phyloP scores from a whole-genome alignment of 306 rosid genomes.

The Medicago arabica region DNA sequence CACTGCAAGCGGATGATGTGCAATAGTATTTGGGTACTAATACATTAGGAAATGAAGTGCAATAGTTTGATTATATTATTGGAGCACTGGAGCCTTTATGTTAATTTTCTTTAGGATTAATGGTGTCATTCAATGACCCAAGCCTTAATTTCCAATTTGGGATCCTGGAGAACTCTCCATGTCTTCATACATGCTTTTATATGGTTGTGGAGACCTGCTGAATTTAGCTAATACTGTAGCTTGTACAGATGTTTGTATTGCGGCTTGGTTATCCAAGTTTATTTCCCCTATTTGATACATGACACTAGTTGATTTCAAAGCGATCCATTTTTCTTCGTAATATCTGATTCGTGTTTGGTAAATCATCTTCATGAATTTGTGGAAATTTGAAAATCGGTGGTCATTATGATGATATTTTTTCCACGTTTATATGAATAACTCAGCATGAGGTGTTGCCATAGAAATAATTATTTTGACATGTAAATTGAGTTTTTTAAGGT shows the following conservation, averaged over 20 bases:
- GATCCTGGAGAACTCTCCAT: constrained; percentile 20
- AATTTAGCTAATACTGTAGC: neutral
- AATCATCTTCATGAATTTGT: no score
- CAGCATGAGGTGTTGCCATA: no score
- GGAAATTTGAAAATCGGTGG: no score
- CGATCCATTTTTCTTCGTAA: no score
- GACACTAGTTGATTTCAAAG: neutral
- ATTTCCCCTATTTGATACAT: neutral
- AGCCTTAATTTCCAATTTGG: neutral
- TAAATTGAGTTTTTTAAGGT: no score
- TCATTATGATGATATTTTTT: no score
- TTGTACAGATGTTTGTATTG: constrained; percentile 34
- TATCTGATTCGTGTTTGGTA: no score
- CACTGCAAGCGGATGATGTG: neutral
- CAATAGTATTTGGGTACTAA: constrained; percentile 58
- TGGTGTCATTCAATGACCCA: constrained; percentile 14
- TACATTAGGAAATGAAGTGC: constrained; percentile 67
- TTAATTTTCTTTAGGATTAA: neutral
- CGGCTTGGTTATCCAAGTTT: neutral
- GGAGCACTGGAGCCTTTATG: neutral
- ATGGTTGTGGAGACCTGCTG: constrained; percentile 14
- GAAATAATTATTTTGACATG: no score
- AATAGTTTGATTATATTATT: constrained; percentile 43
- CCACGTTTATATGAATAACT: no score
- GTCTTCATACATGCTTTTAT: constrained; percentile 8